A percentile compares a stretch with the other conserved stretches of the same genome.
phyloP scores from a whole-genome alignment of 352 stramenopile genomes.

The Thalassiosira mediterranea region DNA sequence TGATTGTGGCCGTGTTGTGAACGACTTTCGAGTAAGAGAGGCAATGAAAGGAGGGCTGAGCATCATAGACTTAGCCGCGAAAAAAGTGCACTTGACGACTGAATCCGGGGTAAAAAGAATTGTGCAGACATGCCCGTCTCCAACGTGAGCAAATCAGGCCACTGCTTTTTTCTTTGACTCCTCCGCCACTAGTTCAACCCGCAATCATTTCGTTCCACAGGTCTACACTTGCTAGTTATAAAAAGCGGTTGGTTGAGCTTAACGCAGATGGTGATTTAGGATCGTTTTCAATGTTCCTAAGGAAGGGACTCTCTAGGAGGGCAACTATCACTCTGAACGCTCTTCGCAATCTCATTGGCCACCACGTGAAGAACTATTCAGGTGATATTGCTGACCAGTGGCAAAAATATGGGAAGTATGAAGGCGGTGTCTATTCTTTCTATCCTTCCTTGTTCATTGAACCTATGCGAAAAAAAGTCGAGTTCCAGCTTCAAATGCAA shows the following conservation, averaged over 20 bases:
- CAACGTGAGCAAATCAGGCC: constrained; percentile 53
- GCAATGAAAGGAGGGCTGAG: constrained; percentile 54
- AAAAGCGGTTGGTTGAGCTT: too few relatives aligned
- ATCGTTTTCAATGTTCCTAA: too few relatives aligned
- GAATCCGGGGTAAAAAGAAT: constrained; percentile 54
- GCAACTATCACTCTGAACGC: constrained; percentile 34
- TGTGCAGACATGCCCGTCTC: constrained; percentile 43
- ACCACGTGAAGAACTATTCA: constrained; percentile 46
- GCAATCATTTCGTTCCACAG: constrained; percentile 47
- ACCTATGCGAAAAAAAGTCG: constrained; percentile 54
- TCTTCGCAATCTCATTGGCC: constrained; percentile 44
- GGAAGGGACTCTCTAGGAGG: too few relatives aligned
- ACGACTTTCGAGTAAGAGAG: constrained; percentile 54
- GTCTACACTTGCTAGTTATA: too few relatives aligned
- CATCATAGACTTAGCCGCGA: constrained; percentile 54
- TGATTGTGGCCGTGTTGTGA: constrained; percentile 37
- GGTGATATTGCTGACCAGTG: constrained; percentile 52
- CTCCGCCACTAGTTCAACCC: constrained; percentile 47
- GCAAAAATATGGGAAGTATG: constrained; percentile 59
- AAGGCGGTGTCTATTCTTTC: constrained; percentile 54
- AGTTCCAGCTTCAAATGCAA: constrained; percentile 64
- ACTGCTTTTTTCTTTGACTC: constrained; percentile 40
- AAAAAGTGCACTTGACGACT: constrained; percentile 54
- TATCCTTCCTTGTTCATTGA: constrained; percentile 58
- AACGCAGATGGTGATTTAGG: too few relatives aligned